A percentile compares a stretch with the other conserved stretches of the same genome.
phyloP scores from a whole-genome alignment of 805 yeast genomes.

The Yarrowia sp. region DNA sequence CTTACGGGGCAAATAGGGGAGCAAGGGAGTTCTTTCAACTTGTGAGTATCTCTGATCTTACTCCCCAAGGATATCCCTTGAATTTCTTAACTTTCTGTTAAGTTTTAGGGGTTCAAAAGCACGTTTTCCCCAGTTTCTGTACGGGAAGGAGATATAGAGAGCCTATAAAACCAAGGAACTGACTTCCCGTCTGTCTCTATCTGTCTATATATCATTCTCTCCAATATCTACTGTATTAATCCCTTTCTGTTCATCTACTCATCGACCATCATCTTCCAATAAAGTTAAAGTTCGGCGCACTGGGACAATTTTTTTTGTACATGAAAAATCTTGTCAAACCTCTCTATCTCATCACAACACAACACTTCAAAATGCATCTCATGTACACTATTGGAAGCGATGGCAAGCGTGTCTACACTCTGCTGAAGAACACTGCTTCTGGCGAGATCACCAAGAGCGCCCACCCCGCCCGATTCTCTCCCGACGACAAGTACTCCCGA shows the following conservation, averaged over 20 bases:
- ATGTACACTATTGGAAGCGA: conserved; percentile 95
- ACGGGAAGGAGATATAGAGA: too few species aligned
- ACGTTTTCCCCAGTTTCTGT: too few species aligned
- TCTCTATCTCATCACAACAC: background rate
- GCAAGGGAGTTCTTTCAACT: too few species aligned
- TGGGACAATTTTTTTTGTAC: conserved; percentile 17
- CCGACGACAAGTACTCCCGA: conserved; percentile 98
- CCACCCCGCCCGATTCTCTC: conserved; percentile 99
- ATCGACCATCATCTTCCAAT: background rate
- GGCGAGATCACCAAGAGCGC: conserved; percentile 98
- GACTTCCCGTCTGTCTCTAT: too few species aligned
- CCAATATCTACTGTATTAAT: too few species aligned
- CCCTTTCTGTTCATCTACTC: background rate
- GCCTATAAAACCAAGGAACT: too few species aligned
- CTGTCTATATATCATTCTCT: too few species aligned
- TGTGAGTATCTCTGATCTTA: too few species aligned
- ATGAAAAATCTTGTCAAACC: background rate
- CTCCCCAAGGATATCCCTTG: too few species aligned
- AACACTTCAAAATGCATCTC: conserved; percentile 71
- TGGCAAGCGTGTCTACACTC: conserved; percentile 94
- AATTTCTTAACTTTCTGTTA: too few species aligned
- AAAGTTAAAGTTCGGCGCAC: conserved; percentile 14
- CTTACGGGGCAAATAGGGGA: too few species aligned
- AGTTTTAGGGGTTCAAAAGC: too few species aligned
- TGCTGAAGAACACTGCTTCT: conserved; percentile 69